Conservation (phyloP, 768 basidiomycete genomes). For the Suillus bovinus region DNA sequence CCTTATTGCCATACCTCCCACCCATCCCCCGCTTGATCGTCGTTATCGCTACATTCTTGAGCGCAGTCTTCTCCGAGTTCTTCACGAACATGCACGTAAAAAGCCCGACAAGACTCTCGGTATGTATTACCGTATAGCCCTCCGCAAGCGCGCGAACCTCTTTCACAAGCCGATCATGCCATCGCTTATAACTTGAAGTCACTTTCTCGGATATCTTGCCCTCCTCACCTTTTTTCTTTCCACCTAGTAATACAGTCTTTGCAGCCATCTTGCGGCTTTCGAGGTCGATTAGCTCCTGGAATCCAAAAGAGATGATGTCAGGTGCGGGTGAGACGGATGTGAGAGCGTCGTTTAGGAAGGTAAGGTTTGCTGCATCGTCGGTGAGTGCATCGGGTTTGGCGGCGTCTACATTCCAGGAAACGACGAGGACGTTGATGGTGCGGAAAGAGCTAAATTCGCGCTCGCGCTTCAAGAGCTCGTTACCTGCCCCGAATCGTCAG, state of each 20-base stretch:
- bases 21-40: conserved; percentile 92
- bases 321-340: conserved; percentile 64
- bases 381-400: conserved; percentile 75
- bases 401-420: conserved; percentile 94
- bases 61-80: conserved; percentile 53
- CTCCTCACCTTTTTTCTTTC: conserved; percentile 61
- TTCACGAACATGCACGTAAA: conserved; percentile 79
- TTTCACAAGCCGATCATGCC: conserved; percentile 77
- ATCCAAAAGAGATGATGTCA: conserved; percentile 91
- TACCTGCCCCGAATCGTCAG: conserved; percentile 47
- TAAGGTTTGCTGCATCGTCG: conserved; percentile 67
- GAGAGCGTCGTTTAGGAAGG: conserved; percentile 79
- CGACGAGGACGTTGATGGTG: conserved; percentile 71
- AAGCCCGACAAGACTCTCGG: conserved; percentile 89
- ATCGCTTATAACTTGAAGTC: conserved; percentile 81
- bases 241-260: conserved; percentile 82
- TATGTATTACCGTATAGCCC: conserved; percentile 79
- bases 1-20: conserved; percentile 95
- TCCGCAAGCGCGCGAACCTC: conserved; percentile 79
- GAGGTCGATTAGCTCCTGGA: conserved; percentile 97
- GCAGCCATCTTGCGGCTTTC: conserved; percentile 90
- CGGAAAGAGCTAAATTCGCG: conserved; percentile 78
- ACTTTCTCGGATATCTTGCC: conserved; percentile 71
- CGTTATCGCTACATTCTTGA: conserved; percentile 73
- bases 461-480: conserved; percentile 75